Percentiles rank a stretch among this genome's conserved stretches.
Conservation (phyloP, 2,329 filamentous ascomycete species). For the Cephalotrichum gorgonifer region DNA sequence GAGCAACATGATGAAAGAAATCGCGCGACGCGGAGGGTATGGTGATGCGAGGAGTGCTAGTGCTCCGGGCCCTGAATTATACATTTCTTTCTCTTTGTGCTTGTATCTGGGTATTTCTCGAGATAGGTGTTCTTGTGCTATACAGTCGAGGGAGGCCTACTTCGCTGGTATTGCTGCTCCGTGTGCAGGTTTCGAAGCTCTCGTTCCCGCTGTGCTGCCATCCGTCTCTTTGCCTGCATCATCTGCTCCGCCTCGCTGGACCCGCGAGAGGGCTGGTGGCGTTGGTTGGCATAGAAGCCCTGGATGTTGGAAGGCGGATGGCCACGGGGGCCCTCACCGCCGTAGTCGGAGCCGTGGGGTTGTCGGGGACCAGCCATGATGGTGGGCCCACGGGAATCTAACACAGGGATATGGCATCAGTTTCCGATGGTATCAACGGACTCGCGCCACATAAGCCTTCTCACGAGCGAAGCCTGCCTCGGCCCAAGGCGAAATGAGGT, state of each 20-base stretch:
- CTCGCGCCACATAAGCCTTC: not conserved
- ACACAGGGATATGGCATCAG: slow-evolving; percentile 3
- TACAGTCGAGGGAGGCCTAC: slow-evolving; percentile 76
- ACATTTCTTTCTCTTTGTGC: slow-evolving; percentile 17
- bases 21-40: not conserved
- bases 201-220: slow-evolving; percentile 97
- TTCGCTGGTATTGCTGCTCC: slow-evolving; percentile 99
- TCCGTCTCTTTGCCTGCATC: slow-evolving; percentile 97
- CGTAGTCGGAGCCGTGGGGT: slow-evolving; percentile 78
- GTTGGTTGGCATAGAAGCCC: slow-evolving; percentile 88
- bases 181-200: slow-evolving; percentile 99
- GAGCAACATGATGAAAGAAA: slow-evolving; percentile 2
- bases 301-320: slow-evolving; percentile 69
- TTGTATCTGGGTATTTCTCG: slow-evolving; percentile 5
- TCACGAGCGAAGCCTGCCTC: not conserved
- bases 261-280: slow-evolving; percentile 78
- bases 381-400: slow-evolving; percentile 62
- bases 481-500: not conserved
- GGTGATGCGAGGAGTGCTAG: not conserved
- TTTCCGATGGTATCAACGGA: not conserved
- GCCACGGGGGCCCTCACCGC: slow-evolving; percentile 52
- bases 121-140: slow-evolving; percentile 33
- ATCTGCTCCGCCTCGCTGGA: slow-evolving; percentile 91
- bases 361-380: slow-evolving; percentile 44
- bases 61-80: slow-evolving; percentile 14